Conservation (phyloP, 169 alveolate species). For the Plasmodium yoelii region DNA sequence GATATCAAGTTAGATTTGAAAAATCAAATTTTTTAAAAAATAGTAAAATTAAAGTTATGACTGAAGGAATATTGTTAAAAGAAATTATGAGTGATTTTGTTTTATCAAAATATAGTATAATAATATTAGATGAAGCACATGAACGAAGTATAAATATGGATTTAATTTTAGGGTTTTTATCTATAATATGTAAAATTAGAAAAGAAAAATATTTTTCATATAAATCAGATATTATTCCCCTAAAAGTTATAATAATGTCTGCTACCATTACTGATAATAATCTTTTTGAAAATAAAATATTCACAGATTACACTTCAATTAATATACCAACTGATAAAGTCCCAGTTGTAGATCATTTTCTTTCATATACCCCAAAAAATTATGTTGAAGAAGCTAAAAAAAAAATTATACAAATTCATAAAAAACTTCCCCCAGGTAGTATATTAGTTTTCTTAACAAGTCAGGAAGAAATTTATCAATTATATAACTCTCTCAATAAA, state of each 20-base stretch:
- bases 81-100: slow-evolving; percentile 94
- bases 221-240: slow-evolving; percentile 81
- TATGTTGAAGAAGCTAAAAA: slow-evolving; percentile 84
- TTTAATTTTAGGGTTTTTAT: slow-evolving; percentile 95
- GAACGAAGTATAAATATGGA: slow-evolving; percentile 99
- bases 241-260: slow-evolving; percentile 97
- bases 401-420: slow-evolving; percentile 91
- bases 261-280: slow-evolving; percentile 94
- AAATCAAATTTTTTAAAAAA: slow-evolving; percentile 84
- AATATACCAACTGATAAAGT: slow-evolving; percentile 80
- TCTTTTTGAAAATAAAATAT: slow-evolving; percentile 78
- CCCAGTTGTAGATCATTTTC: slow-evolving; percentile 81
- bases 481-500: slow-evolving; percentile 87
- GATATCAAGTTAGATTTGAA: slow-evolving; percentile 90
- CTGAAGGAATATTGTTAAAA: slow-evolving; percentile 98
- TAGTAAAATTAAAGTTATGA: slow-evolving; percentile 95
- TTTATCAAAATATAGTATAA: slow-evolving; percentile 94
- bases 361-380: slow-evolving; percentile 76
- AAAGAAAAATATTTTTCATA: slow-evolving; percentile 78
- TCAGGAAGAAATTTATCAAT: slow-evolving; percentile 93
- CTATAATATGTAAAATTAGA: slow-evolving; percentile 94
- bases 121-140: slow-evolving; percentile 99
- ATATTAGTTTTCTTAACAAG: slow-evolving; percentile 98
- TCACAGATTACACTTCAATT: slow-evolving; percentile 70
- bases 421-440: slow-evolving; percentile 97